Conservation (phyloP, 805 yeast genomes). For the Starmerella cellae region DNA sequence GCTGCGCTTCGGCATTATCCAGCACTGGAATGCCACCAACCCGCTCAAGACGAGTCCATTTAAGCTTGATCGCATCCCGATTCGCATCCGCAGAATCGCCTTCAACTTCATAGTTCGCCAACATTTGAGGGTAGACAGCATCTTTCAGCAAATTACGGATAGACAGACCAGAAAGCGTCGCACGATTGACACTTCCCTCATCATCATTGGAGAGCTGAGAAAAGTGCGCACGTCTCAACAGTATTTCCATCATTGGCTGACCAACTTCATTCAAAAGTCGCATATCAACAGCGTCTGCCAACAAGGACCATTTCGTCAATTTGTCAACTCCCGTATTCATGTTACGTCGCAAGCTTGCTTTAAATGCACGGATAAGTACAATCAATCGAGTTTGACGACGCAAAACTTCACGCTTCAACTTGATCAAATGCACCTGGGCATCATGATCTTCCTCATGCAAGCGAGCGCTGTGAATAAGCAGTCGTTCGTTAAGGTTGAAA, state of each 20-base stretch:
- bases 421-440: conserved; percentile 18
- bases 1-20: conserved; percentile 43
- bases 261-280: conserved; percentile 52
- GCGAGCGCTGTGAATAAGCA: conserved; percentile 10
- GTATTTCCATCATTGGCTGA: conserved; percentile 56
- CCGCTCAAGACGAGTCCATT: conserved; percentile 73
- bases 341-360: conserved; percentile 23
- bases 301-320: conserved; percentile 36
- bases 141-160: conserved; percentile 50
- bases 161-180: conserved; percentile 49
- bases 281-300: conserved; percentile 56
- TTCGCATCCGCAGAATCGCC: conserved; percentile 23
- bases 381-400: conserved; percentile 24
- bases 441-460: conserved; percentile 8
- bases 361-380: conserved; percentile 28
- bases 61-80: conserved; percentile 29
- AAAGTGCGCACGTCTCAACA: conserved; percentile 48
- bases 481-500: conserved; percentile 35
- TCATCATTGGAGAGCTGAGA: conserved; percentile 49
- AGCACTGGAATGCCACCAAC: conserved; percentile 86
- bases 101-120: conserved; percentile 36
- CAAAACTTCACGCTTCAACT: conserved; percentile 24
- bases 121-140: conserved; percentile 55
- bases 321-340: conserved; percentile 26
- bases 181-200: conserved; percentile 51